Evolutionary conservation across 2,329 filamentous ascomycete species (phyloP).

Genomic region (Phyllosticta paracitricarpa): DNA sequence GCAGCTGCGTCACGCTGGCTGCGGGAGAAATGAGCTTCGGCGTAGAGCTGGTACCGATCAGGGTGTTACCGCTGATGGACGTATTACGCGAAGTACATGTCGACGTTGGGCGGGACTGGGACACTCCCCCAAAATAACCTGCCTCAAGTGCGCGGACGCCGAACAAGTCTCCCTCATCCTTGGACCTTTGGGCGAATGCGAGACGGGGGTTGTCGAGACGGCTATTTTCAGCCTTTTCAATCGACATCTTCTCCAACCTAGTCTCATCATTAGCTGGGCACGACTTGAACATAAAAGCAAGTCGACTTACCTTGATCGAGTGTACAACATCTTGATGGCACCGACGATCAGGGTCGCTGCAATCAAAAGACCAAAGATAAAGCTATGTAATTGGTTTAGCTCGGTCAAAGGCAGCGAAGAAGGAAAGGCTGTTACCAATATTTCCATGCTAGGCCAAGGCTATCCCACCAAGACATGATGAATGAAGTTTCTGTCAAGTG

Average conservation of each 20-base stretch:
- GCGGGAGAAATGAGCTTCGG: slow-evolving; percentile 21
- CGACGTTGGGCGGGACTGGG: slow-evolving; percentile 29
- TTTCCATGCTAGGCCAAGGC: slow-evolving; percentile 27
- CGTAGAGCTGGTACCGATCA: slow-evolving; percentile 23
- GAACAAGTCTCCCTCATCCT: slow-evolving; percentile 31
- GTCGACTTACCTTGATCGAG: slow-evolving; percentile 26
- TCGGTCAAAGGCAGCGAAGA: neutral
- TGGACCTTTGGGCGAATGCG: slow-evolving; percentile 25
- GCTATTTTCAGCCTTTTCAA: slow-evolving; percentile 18
- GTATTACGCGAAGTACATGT: slow-evolving; percentile 14
- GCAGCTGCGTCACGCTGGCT: slow-evolving; percentile 25
- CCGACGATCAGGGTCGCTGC: slow-evolving; percentile 23
- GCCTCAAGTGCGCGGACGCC: slow-evolving; percentile 32
- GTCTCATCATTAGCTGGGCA: neutral
- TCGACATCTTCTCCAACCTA: slow-evolving; percentile 22
- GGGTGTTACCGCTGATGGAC: slow-evolving; percentile 24
- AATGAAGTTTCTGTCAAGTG: neutral
- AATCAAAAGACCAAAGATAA: slow-evolving; percentile 25
- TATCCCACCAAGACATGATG: slow-evolving; percentile 18
- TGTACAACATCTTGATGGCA: slow-evolving; percentile 24
- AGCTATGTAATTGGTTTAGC: slow-evolving; percentile 16
- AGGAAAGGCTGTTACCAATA: slow-evolving; percentile 22
- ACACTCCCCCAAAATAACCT: slow-evolving; percentile 31
- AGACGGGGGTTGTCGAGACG: slow-evolving; percentile 23
- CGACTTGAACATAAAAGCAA: neutral